phyloP scores from a whole-genome alignment of 192 early-diverging fungal species.

The Podochytrium sp. region DNA sequence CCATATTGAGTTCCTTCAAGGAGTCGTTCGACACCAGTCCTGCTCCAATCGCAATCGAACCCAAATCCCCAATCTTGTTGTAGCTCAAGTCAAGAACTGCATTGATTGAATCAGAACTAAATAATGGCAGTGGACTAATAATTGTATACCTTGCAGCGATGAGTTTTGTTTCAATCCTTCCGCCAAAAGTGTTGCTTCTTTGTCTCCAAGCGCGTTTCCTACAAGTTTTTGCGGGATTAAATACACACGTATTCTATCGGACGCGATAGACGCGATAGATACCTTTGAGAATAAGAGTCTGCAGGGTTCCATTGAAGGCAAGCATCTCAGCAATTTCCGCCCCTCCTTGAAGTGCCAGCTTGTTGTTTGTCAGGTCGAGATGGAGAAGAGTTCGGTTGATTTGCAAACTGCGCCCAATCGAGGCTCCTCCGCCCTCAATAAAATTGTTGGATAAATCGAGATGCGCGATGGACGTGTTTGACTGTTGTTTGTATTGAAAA shows the following conservation, averaged over 20 bases:
- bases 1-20: conserved; percentile 52
- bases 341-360: conserved; percentile 37
- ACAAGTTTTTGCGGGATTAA: not conserved
- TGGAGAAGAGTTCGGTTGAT: conserved; percentile 41
- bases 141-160: conserved; percentile 42
- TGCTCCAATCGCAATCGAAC: conserved; percentile 52
- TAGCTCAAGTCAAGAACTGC: conserved; percentile 53
- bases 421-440: conserved; percentile 51
- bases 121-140: too few relatives aligned
- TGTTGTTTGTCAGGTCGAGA: conserved; percentile 51
- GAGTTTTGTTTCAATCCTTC: conserved; percentile 55
- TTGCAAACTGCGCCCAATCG: conserved; percentile 42
- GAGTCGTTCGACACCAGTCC: conserved; percentile 48
- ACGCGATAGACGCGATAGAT: too few relatives aligned
- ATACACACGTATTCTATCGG: too few relatives aligned
- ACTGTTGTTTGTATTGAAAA: conserved; percentile 9
- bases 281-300: conserved; percentile 49
- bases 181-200: conserved; percentile 48
- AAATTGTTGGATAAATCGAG: conserved; percentile 53
- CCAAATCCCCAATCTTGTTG: conserved; percentile 57
- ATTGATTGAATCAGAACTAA: not conserved
- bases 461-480: conserved; percentile 37
- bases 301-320: conserved; percentile 48
- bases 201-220: conserved; percentile 54
- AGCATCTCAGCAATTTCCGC: conserved; percentile 53